These are phyloP conservation scores for Irpex sp. DNA, from an alignment of 1,284 basidiomycete species.

Conservation along the genomic window DNA sequence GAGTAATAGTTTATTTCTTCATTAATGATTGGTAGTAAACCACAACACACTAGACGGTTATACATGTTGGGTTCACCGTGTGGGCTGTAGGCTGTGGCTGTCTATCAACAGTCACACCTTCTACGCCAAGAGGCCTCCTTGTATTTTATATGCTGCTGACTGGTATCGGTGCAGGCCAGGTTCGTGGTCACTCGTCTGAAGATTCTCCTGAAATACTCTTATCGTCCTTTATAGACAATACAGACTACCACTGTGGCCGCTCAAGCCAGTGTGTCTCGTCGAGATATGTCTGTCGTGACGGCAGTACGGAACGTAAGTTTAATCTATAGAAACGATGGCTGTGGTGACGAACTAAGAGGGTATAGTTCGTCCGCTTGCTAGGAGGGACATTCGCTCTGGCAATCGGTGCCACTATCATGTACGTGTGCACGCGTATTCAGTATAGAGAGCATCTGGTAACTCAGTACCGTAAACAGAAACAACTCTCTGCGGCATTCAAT, in stretches of 20 bases:
- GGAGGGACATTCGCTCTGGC: constrained; percentile 64
- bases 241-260: constrained; percentile 67
- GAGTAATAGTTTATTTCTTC: constrained; percentile 10
- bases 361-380: constrained; percentile 58
- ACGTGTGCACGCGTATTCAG: constrained; percentile 16
- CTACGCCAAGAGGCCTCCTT: constrained; percentile 48
- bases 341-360: neutral
- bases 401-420: constrained; percentile 57
- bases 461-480: constrained; percentile 36
- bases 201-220: neutral
- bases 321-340: neutral
- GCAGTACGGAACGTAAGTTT: constrained; percentile 56
- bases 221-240: constrained; percentile 37
- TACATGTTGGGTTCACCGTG: constrained; percentile 63
- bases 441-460: constrained; percentile 1
- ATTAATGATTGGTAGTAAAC: neutral
- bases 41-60: constrained; percentile 40
- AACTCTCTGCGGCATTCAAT: constrained; percentile 47
- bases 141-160: constrained; percentile 68
- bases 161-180: constrained; percentile 66
- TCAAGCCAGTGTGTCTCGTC: constrained; percentile 62
- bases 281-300: constrained; percentile 72
- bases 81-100: constrained; percentile 72
- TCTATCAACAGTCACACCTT: constrained; percentile 53
- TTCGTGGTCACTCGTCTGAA: constrained; percentile 16